phyloP scores from a whole-genome alignment of 306 rosid genomes.

The Rosa rugosa region DNA sequence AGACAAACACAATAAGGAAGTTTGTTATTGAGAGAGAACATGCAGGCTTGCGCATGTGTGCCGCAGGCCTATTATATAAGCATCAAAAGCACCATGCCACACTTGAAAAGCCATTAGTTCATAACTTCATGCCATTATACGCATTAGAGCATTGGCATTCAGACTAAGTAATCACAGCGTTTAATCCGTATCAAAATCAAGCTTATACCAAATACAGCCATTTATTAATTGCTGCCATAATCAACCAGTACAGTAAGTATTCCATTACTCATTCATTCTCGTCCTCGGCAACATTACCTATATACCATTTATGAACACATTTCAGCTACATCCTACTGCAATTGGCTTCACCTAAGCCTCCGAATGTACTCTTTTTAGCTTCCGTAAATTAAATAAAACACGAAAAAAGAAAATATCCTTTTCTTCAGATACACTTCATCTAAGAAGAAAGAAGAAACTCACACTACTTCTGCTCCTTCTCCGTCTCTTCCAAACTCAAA shows the following conservation, averaged over 20 bases:
- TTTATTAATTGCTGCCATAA: not conserved
- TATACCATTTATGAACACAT: not conserved
- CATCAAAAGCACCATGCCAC: slow-evolving; percentile 12
- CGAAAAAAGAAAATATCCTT: not conserved
- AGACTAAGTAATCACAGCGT: not conserved
- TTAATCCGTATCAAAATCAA: not conserved
- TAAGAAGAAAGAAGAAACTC: not conserved
- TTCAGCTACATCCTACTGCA: not conserved
- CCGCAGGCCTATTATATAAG: not conserved
- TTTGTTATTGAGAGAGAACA: not conserved
- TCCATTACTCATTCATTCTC: not conserved
- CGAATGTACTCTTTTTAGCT: not conserved
- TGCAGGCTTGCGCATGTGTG: not conserved
- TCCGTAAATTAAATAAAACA: not conserved
- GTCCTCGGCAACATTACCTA: not conserved
- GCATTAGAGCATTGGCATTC: not conserved
- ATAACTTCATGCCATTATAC: not conserved
- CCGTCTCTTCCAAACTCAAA: not conserved
- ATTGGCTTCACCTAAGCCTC: not conserved
- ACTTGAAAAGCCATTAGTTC: slow-evolving; percentile 3
- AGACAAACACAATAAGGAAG: not conserved
- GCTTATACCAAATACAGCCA: not conserved
- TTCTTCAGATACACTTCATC: slow-evolving; percentile 17
- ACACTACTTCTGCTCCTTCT: slow-evolving; percentile 12
- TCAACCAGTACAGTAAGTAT: not conserved